phyloP scores from a whole-genome alignment of 2,329 filamentous ascomycete genomes.

The Penicillium sp. region DNA sequence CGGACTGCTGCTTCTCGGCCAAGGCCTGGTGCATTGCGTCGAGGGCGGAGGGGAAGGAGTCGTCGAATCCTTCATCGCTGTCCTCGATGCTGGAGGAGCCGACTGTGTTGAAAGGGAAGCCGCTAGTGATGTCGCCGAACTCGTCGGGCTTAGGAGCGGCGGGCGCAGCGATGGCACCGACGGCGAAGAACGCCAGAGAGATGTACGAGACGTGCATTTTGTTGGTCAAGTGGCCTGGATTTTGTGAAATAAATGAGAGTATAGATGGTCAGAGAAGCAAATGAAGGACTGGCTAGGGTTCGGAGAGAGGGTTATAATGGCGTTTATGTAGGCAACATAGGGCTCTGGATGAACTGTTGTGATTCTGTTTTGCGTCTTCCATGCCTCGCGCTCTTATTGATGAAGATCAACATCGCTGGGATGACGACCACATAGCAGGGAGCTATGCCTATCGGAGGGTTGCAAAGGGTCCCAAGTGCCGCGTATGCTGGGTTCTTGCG shows the following conservation, averaged over 20 bases:
- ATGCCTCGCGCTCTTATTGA: slow-evolving; percentile 14
- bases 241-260: slow-evolving; percentile 6
- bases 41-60: slow-evolving; percentile 14
- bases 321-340: slow-evolving; percentile 13
- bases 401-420: slow-evolving; percentile 13
- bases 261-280: slow-evolving; percentile 13
- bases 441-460: slow-evolving; percentile 6
- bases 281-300: not conserved
- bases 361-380: slow-evolving; percentile 8
- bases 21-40: slow-evolving; percentile 13
- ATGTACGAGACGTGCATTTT: slow-evolving; percentile 21
- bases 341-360: slow-evolving; percentile 11
- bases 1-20: not conserved
- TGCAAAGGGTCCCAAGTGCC: slow-evolving; percentile 2
- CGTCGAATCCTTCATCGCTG: slow-evolving; percentile 12
- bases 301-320: slow-evolving; percentile 6
- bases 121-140: slow-evolving; percentile 2
- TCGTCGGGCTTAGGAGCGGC: slow-evolving; percentile 8
- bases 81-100: slow-evolving; percentile 7
- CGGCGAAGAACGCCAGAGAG: slow-evolving; percentile 27
- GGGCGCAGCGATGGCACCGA: slow-evolving; percentile 27
- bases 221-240: slow-evolving; percentile 1
- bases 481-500: slow-evolving; percentile 4
- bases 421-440: slow-evolving; percentile 17
- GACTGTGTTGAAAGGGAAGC: slow-evolving; percentile 15